Base-by-base conservation (phyloP, 306 rosid species). In the Glycine latifolia region DNA sequence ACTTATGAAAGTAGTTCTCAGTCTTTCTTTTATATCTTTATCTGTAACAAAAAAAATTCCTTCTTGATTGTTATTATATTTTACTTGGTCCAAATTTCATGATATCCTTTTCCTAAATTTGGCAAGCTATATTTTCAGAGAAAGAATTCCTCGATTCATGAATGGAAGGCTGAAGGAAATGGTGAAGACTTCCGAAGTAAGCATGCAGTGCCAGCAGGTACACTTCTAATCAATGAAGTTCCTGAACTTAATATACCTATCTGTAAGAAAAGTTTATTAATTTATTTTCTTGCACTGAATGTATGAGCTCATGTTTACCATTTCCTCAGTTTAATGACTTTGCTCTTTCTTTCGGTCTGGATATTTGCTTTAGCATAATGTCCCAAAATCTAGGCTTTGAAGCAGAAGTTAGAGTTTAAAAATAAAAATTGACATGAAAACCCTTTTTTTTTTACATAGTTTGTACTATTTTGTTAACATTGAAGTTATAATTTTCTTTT, bases 201-300 rank as follows among this genome's bases (percentile, higher is more conserved):
- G 87, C 79, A 93, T 81, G 88, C 77, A 56, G 82, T 93, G 50
- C 89, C 97, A 20, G 70, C 90, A 75, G 98, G 99, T 91, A 87
- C 43, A 87, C 35, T 26, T 71, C 43, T 54, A 67, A 20, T 50
- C 2, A 53, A 31, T 43, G 62, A 79, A 77, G 67, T 76, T 85
- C 76, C 74, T n/a, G 26, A 68, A 75, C 72, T 76, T 73, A n/a
- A 39, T 50, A 63, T 31, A n/a, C 37, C 63, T 70, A 26, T 48
- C 44, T 80, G 59, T n/a, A 11, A 11, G 63, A 35, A 48, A 79
- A 48, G 1, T 60, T 13, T 60, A 39, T 35, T 17, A 39, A 35
- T 14, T 71, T 47, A 46, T 62, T 72, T 87, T 84, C 3, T 44
- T 53, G 59, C 65, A 7, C 10, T 61, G 1, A 48, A 63, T 76